Evolutionary conservation across 805 yeast genomes (phyloP).

Genomic region (Suhomyces tanzawaensis): DNA sequence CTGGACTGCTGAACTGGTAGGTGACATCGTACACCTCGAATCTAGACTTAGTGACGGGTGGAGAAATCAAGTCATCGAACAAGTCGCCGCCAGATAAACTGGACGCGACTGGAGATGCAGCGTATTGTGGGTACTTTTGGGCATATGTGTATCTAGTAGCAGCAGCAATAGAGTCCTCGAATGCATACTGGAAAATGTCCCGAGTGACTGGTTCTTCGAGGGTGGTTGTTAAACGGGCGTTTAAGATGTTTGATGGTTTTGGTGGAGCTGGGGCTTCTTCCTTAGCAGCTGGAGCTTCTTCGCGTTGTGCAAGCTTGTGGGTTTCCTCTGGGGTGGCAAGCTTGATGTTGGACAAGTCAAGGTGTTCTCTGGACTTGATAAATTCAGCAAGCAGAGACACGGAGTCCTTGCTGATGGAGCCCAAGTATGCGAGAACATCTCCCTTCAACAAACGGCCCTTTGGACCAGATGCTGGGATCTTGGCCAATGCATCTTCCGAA

Average conservation of each 20-base stretch:
- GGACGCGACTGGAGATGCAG: constrained; percentile 29
- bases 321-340: constrained; percentile 33
- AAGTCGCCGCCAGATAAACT: constrained; percentile 21
- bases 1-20: constrained; percentile 20
- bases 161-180: constrained; percentile 27
- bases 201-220: constrained; percentile 25
- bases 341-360: constrained; percentile 72
- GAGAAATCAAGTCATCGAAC: constrained; percentile 38
- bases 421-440: constrained; percentile 82
- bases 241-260: constrained; percentile 30
- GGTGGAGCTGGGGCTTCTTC: constrained; percentile 14
- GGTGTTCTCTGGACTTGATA: constrained; percentile 53
- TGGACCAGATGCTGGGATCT: constrained; percentile 85
- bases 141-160: constrained; percentile 32
- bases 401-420: constrained; percentile 60
- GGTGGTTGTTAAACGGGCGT: constrained; percentile 23
- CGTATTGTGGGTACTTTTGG: constrained; percentile 35
- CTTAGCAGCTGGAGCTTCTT: constrained; percentile 12
- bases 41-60: constrained; percentile 34
- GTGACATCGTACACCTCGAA: constrained; percentile 31
- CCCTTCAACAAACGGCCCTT: constrained; percentile 86
- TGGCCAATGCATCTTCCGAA: constrained; percentile 62
- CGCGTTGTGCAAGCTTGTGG: constrained; percentile 12
- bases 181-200: constrained; percentile 28
- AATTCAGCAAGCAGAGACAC: constrained; percentile 53